phyloP scores from a whole-genome alignment of 2,329 filamentous ascomycete genomes.

The Pseudopithomyces chartarum region DNA sequence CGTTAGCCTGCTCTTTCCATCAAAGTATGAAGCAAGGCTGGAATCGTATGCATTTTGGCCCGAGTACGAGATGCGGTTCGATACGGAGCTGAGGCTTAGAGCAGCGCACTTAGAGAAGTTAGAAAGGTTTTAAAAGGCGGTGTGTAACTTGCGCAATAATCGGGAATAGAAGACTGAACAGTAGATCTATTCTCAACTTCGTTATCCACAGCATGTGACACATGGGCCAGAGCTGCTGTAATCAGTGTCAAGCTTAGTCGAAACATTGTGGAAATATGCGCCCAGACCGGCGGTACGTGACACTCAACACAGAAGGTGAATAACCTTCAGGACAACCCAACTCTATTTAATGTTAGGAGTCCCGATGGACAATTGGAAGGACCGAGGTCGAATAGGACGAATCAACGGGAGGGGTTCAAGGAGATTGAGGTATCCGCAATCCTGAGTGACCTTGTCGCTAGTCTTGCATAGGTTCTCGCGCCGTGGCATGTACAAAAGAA shows the following conservation, averaged over 20 bases:
- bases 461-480: background rate
- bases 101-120: slow-evolving; percentile 14
- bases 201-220: slow-evolving; percentile 11
- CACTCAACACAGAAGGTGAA: background rate
- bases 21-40: slow-evolving; percentile 19
- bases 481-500: background rate
- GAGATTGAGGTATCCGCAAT: background rate
- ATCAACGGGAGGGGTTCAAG: background rate
- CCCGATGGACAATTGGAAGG: background rate
- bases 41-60: slow-evolving; percentile 13
- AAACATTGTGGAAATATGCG: slow-evolving; percentile 8
- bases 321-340: background rate
- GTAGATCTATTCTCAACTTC: slow-evolving; percentile 8
- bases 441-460: background rate
- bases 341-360: background rate
- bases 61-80: slow-evolving; percentile 11
- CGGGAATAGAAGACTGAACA: slow-evolving; percentile 9
- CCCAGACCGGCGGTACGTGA: background rate
- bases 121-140: background rate
- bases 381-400: background rate
- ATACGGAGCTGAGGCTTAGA: slow-evolving; percentile 8
- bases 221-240: slow-evolving; percentile 2
- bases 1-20: slow-evolving; percentile 15
- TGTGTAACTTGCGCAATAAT: slow-evolving; percentile 12
- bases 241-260: slow-evolving; percentile 5